These are phyloP conservation scores for Diplodia intermedia DNA, from an alignment of 2,329 filamentous ascomycete species.

Conservation along the genomic window DNA sequence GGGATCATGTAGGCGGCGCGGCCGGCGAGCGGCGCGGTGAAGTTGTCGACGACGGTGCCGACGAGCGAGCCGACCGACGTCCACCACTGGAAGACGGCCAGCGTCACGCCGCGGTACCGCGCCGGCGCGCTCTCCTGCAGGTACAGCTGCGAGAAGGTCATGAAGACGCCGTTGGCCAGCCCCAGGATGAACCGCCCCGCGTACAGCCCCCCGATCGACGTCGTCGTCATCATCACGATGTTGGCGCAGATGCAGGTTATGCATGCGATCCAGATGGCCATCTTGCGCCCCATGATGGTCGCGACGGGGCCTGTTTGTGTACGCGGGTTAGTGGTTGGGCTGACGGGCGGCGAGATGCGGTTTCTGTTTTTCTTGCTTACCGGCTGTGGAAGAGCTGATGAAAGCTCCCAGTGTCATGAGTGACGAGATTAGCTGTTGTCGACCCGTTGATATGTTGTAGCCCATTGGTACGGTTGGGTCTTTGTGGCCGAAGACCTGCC, in stretches of 20 bases:
- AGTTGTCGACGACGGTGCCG: conserved; percentile 61
- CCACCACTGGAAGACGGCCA: conserved; percentile 58
- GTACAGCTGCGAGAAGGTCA: conserved; percentile 62
- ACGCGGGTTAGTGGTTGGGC: too few species aligned
- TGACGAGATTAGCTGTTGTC: conserved; percentile 55
- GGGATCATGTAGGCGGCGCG: conserved; percentile 54
- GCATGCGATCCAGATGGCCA: conserved; percentile 58
- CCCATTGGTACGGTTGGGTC: conserved; percentile 46
- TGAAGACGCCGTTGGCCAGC: conserved; percentile 58
- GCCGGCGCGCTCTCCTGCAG: conserved; percentile 61
- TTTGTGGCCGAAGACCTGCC: conserved; percentile 43
- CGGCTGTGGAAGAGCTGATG: conserved; percentile 51
- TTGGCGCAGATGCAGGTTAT: conserved; percentile 56
- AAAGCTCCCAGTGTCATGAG: conserved; percentile 57
- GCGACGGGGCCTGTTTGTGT: conserved; percentile 37
- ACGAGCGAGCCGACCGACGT: conserved; percentile 54
- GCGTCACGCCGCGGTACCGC: conserved; percentile 58
- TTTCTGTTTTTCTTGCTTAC: conserved; percentile 38
- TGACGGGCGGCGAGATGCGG: too few species aligned
- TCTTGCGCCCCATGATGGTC: conserved; percentile 49
- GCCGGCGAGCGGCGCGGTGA: conserved; percentile 42
- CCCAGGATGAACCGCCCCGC: conserved; percentile 63
- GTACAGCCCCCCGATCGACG: conserved; percentile 60
- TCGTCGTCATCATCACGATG: conserved; percentile 63
- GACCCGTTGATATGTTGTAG: conserved; percentile 53